phyloP scores from a whole-genome alignment of 2,329 filamentous ascomycete species.

The Phoma sp. region DNA sequence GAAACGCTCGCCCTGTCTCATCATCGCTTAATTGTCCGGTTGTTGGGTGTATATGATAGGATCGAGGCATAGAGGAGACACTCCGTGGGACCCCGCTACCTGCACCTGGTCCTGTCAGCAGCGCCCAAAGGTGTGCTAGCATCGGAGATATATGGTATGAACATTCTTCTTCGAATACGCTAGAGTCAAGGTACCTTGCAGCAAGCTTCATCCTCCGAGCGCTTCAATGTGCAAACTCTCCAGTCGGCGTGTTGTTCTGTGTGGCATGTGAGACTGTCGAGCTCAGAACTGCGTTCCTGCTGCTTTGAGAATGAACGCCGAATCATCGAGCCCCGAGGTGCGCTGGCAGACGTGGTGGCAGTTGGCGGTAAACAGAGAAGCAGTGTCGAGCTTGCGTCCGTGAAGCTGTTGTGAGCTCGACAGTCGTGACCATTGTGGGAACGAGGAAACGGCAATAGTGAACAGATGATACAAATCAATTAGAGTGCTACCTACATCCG shows the following conservation, averaged over 20 bases:
- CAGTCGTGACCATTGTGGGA: conserved; percentile 6
- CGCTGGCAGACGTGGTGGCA: not conserved
- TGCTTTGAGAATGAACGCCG: not conserved
- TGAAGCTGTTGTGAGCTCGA: conserved; percentile 14
- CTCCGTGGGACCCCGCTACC: conserved; percentile 48
- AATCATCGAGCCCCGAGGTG: too few species aligned
- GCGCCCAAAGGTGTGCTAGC: conserved; percentile 24
- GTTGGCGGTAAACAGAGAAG: not conserved
- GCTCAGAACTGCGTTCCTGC: conserved; percentile 36
- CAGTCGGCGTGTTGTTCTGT: conserved; percentile 50
- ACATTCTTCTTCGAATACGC: conserved; percentile 44
- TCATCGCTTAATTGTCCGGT: conserved; percentile 38
- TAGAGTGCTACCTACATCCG: conserved; percentile 23
- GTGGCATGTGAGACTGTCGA: conserved; percentile 37
- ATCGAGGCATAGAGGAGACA: conserved; percentile 46
- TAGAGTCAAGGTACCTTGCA: conserved; percentile 52
- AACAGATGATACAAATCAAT: conserved; percentile 4
- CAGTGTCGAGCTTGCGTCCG: conserved; percentile 4
- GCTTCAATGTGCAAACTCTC: conserved; percentile 53
- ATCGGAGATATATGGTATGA: conserved; percentile 29
- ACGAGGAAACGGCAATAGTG: conserved; percentile 4
- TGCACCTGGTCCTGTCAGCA: conserved; percentile 31
- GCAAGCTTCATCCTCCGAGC: conserved; percentile 45
- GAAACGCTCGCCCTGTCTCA: conserved; percentile 28
- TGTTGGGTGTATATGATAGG: conserved; percentile 42